Base-by-base conservation (phyloP, 257 asterid species). In the Fraxinus anomala region DNA sequence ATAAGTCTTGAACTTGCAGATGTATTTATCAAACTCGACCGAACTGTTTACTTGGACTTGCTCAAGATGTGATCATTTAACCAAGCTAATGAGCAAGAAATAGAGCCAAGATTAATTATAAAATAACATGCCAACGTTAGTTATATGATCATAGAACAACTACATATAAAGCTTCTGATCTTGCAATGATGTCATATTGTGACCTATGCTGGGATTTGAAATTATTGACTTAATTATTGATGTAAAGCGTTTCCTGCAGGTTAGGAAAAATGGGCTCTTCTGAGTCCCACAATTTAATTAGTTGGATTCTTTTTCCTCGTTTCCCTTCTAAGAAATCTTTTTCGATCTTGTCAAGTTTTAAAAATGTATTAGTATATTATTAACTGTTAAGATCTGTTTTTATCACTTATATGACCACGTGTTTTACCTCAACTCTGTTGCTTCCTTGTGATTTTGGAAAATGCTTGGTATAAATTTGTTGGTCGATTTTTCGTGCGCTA, bases 211-310 rank as follows among this genome's bases (percentile, higher is more conserved):
- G 99, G 99, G 92, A 34, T 96, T 96, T 87, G 97, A 96, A 86
- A 85, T 96, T 72, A 86, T 92, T 67, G 98, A 91, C 86, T 84
- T 96, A 79, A 85, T 96, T 81, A 96, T 96, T 74, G 99, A 96
- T 61, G 96, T 96, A 67, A 88, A 86, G 82, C 80, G 80, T 78
- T 96, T 98, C 83, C 90, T 96, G 69, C 99, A 96, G 98, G 99
- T 96, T 72, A 70, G 75, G 75, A 78, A 72, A 63, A 42, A 70
- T 14, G 36, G 74, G 28, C 68, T 63, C 54, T 74, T 44, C 31
- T 44, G 72, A 33, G 51, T 24, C 78, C 56, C 72, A 16, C 23
- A 42, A 56, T 73, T 49, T 16, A 30, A 0, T 49, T 31, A 31
- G 33, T 47, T 73, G 30, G 67, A 73, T 42, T 44, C 42, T 54